Evolutionary conservation across 495 filamentous ascomycete species (phyloP).

Genomic region (Penicillium diatomitis): DNA sequence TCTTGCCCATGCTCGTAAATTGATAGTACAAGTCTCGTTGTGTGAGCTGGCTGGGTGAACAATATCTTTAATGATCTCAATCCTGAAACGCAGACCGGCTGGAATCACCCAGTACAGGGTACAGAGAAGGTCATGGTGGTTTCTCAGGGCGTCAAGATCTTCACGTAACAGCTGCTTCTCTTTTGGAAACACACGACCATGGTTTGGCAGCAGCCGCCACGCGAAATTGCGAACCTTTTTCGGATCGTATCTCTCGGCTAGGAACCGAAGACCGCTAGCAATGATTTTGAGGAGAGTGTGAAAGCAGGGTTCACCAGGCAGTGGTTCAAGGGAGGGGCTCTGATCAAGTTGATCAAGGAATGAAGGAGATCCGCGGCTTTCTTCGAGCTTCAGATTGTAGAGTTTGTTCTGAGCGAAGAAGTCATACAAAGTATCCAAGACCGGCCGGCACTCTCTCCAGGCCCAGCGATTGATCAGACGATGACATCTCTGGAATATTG

Average conservation of each 20-base stretch:
- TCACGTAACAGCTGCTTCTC: constrained; percentile 63
- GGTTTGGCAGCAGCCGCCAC: constrained; percentile 77
- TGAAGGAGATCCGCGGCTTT: constrained; percentile 60
- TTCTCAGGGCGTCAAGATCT: constrained; percentile 78
- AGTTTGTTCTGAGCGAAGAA: constrained; percentile 77
- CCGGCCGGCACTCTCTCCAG: constrained; percentile 69
- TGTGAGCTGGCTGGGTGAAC: constrained; percentile 76
- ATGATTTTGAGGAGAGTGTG: constrained; percentile 87
- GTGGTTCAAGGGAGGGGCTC: constrained; percentile 50
- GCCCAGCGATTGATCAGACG: constrained; percentile 73
- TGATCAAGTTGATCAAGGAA: constrained; percentile 69
- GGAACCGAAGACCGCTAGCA: constrained; percentile 54
- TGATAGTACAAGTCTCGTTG: constrained; percentile 76
- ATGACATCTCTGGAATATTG: constrained; percentile 66
- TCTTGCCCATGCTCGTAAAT: constrained; percentile 69
- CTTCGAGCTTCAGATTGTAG: constrained; percentile 66
- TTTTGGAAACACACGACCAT: constrained; percentile 77
- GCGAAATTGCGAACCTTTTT: constrained; percentile 72
- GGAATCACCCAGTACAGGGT: constrained; percentile 84
- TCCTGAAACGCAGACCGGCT: constrained; percentile 54
- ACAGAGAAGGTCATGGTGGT: constrained; percentile 88
- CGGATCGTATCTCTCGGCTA: constrained; percentile 46
- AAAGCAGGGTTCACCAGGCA: constrained; percentile 73
- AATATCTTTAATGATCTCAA: constrained; percentile 64
- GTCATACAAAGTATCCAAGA: constrained; percentile 77